These are phyloP conservation scores for Pythium brachiatum DNA, from an alignment of 352 stramenopile genomes.

Conservation along the genomic window DNA sequence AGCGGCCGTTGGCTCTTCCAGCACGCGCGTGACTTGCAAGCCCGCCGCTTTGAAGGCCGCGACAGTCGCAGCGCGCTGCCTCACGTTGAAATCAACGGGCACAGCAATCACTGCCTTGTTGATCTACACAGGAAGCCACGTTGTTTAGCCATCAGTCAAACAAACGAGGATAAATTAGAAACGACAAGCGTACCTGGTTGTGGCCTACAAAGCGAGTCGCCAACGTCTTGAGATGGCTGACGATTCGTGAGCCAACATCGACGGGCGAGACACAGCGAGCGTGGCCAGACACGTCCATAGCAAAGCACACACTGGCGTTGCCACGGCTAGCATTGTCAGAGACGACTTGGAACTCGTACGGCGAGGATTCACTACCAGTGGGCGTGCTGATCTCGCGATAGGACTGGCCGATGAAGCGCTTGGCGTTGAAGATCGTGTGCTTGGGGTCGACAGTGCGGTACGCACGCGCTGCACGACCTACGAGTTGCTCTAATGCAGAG, in stretches of 20 bases:
- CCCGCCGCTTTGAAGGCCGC: constrained; percentile 42
- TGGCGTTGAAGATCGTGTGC: constrained; percentile 77
- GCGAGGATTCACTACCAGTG: constrained; percentile 5
- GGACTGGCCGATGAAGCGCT: constrained; percentile 66
- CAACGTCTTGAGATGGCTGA: constrained; percentile 44
- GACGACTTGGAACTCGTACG: constrained; percentile 50
- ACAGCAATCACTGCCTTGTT: constrained; percentile 63
- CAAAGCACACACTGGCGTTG: constrained; percentile 48
- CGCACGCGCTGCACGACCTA: constrained; percentile 45
- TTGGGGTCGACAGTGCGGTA: constrained; percentile 49
- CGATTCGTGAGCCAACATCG: constrained; percentile 37
- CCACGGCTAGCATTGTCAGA: not conserved
- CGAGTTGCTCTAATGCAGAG: constrained; percentile 32
- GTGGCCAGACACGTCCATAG: constrained; percentile 34
- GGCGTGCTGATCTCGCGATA: constrained; percentile 20
- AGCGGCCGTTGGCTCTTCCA: constrained; percentile 92
- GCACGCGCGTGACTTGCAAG: constrained; percentile 45
- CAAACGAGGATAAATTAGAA: too few relatives aligned
- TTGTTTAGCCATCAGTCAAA: too few relatives aligned
- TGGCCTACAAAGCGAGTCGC: constrained; percentile 57
- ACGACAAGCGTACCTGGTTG: constrained; percentile 33
- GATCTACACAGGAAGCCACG: too few relatives aligned
- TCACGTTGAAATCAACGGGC: constrained; percentile 49
- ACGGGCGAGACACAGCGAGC: constrained; percentile 46
- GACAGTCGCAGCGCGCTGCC: constrained; percentile 44